Evolutionary conservation across 441 rosid species (phyloP), one percentile per base, ranked within the genome.

Genomic region (Theobroma grandiflorum): DNA sequence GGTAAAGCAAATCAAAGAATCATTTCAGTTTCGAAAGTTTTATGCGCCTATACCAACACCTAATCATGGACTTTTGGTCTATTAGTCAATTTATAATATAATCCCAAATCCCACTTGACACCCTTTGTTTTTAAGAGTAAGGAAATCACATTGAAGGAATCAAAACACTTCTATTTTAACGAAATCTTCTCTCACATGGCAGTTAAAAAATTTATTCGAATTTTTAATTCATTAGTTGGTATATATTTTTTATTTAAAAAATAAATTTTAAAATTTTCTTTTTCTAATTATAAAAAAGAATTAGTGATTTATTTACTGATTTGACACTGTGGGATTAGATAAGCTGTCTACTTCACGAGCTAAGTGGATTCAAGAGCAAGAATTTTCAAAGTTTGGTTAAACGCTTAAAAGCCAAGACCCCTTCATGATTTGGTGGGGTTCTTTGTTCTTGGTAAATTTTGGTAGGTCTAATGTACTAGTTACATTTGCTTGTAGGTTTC

Each of bases 301-400:
- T 52, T 18, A 47, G 40, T 18, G 1, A 7, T 45, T 57, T 2
- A 47, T 74, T 10, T 2, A 18, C 8, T 40, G 57, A 37, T 40
- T 42, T 8, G 6, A 33, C 66, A 58, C 3, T 15, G 42, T 67
- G 75, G 73, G 64, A 76, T 84, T 80, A 66, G 87, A 57, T 86
- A 59, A 80, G 83, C 7, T 77, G 86, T 84, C 87, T 3, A 11
- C 20, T 58, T 82, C 87, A 53, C 9, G 10, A 63, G 55, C 49
- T 45, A 81, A 22, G 76, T 68, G 73, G 72, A 66, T 76, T 80
- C 22, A 69, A 76, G 67, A 45, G 9, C 47, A 72, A 80, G 74
- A 47, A 26, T 5, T 58, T 72, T 74, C 66, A 11, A 79, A 43
- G 80, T 70, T 68, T 50, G 47, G 85, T 49, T 83, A 49, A 71